These are phyloP conservation scores for Microcyclospora tardicrescens DNA, from an alignment of 2,329 filamentous ascomycete species.

Conservation along the genomic window DNA sequence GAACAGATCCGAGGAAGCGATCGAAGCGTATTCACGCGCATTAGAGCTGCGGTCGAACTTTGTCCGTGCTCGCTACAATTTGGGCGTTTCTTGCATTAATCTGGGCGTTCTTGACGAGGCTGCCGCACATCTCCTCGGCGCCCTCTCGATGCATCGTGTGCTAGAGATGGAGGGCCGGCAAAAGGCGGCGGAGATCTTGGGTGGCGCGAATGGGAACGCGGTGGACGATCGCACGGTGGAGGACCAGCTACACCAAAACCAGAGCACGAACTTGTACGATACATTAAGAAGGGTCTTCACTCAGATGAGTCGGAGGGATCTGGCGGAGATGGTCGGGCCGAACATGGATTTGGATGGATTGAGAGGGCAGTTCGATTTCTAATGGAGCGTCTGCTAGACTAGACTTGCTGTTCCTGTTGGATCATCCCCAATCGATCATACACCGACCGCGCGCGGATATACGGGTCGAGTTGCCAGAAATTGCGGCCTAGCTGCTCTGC, in stretches of 20 bases:
- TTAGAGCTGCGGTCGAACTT: slow-evolving; percentile 88
- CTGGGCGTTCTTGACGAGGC: slow-evolving; percentile 89
- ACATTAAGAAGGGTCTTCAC: slow-evolving; percentile 89
- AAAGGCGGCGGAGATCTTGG: slow-evolving; percentile 69
- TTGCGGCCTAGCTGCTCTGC: slow-evolving; percentile 53
- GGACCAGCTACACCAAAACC: slow-evolving; percentile 83
- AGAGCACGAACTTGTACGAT: slow-evolving; percentile 93
- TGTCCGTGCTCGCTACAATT: slow-evolving; percentile 89
- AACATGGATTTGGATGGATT: slow-evolving; percentile 88
- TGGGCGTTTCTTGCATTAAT: slow-evolving; percentile 94
- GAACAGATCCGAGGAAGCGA: slow-evolving; percentile 86
- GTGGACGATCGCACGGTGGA: slow-evolving; percentile 61
- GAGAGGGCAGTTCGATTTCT: slow-evolving; percentile 83
- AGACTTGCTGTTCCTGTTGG: not conserved
- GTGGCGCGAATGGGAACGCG: slow-evolving; percentile 38
- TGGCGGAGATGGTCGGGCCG: slow-evolving; percentile 74
- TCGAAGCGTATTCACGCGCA: slow-evolving; percentile 89
- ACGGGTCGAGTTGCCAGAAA: slow-evolving; percentile 87
- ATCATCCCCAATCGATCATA: slow-evolving; percentile 76
- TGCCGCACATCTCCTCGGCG: slow-evolving; percentile 80
- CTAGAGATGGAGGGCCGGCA: slow-evolving; percentile 76
- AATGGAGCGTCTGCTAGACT: slow-evolving; percentile 4
- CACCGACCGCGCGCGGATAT: slow-evolving; percentile 65
- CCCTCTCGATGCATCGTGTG: slow-evolving; percentile 88
- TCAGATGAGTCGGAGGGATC: slow-evolving; percentile 80